phyloP scores from a whole-genome alignment of 192 early-diverging fungal species.

The Podila epigama region DNA sequence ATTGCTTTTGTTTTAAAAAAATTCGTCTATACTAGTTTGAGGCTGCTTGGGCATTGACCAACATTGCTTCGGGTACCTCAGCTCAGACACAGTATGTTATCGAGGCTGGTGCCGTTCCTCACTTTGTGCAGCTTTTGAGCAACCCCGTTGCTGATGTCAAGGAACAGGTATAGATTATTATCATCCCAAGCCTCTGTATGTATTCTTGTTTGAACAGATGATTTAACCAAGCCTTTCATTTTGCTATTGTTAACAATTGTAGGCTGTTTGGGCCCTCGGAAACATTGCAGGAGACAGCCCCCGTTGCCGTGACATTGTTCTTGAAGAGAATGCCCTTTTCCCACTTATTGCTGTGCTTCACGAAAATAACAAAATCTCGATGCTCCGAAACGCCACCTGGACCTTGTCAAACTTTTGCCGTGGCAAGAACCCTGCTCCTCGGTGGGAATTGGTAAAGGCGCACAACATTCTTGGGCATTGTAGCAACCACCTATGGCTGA shows the following conservation, averaged over 20 bases:
- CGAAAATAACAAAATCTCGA: constrained; percentile 92
- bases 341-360: constrained; percentile 90
- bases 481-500: background rate
- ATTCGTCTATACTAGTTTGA: no score
- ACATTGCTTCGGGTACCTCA: constrained; percentile 97
- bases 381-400: constrained; percentile 99
- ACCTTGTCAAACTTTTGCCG: constrained; percentile 99
- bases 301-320: constrained; percentile 89
- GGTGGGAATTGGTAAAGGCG: constrained; percentile 84
- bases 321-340: constrained; percentile 79
- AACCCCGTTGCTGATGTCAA: constrained; percentile 86
- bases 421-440: constrained; percentile 95
- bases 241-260: background rate
- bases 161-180: constrained; percentile 76
- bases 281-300: constrained; percentile 99
- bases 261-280: constrained; percentile 98
- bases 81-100: constrained; percentile 96
- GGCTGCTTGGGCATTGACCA: constrained; percentile 98
- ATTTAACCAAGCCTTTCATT: background rate
- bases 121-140: constrained; percentile 89
- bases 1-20: no score
- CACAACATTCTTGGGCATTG: no score
- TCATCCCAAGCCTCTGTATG: background rate
- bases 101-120: constrained; percentile 89
- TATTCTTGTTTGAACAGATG: background rate